Conservation (phyloP, 148 eudicot genomes). For the Persicaria tinctoria region DNA sequence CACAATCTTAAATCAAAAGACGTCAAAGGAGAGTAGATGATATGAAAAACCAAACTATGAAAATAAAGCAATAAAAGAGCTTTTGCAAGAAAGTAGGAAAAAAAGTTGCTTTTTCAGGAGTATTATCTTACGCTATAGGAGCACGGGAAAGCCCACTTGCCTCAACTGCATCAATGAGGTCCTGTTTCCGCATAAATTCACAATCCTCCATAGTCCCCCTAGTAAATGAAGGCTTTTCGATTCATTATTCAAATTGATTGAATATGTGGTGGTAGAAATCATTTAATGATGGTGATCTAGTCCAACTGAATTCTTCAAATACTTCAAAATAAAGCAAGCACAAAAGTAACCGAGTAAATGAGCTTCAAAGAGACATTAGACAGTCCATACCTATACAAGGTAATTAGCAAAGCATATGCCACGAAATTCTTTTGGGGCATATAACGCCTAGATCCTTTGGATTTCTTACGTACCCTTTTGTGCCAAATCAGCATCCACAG, state of each 20-base stretch:
- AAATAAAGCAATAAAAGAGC: neutral
- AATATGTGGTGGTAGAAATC: neutral
- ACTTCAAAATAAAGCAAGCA: neutral
- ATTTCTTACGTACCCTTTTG: conserved; percentile 60
- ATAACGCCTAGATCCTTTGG: conserved; percentile 41
- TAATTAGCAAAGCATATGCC: conserved; percentile 73
- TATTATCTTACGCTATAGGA: conserved; percentile 56
- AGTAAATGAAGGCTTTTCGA: neutral
- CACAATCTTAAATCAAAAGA: neutral
- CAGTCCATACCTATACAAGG: conserved; percentile 60
- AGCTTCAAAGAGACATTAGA: neutral
- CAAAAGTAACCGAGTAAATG: neutral
- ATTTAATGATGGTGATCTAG: neutral
- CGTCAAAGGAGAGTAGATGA: neutral
- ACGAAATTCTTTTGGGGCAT: conserved; percentile 84
- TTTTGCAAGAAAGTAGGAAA: neutral
- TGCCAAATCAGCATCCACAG: conserved; percentile 35
- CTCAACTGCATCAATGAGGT: conserved; percentile 91
- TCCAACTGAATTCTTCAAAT: neutral
- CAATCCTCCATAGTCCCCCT: conserved; percentile 49
- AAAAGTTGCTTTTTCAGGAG: neutral
- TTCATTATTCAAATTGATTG: neutral
- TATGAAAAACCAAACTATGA: neutral
- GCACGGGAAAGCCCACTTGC: conserved; percentile 91
- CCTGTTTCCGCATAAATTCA: conserved; percentile 72